Conservation (phyloP, 2,329 filamentous ascomycete genomes). For the Penicillium sp. region DNA sequence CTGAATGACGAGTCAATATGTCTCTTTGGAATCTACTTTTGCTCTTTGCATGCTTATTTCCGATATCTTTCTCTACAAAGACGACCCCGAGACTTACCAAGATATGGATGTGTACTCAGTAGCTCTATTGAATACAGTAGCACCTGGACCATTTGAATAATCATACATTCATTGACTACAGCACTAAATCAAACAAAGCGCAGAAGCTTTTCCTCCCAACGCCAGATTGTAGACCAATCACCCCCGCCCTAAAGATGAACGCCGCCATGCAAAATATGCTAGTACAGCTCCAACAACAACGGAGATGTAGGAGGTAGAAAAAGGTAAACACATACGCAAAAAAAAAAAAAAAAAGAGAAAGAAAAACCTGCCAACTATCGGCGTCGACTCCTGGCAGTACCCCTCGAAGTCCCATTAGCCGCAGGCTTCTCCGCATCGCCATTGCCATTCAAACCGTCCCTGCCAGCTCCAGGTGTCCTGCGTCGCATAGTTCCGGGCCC, state of each 20-base stretch:
- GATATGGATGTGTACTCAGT: neutral
- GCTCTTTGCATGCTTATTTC: neutral
- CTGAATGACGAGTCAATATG: neutral
- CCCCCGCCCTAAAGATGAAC: neutral
- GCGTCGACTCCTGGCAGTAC: slow-evolving; percentile 31
- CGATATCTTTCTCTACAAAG: neutral
- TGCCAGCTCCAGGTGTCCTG: slow-evolving; percentile 73
- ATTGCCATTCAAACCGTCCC: slow-evolving; percentile 52
- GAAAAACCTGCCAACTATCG: slow-evolving; percentile 19
- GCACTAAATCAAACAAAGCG: neutral
- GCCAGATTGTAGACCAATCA: neutral
- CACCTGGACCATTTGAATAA: neutral
- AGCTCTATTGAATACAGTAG: neutral
- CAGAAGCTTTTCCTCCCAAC: neutral
- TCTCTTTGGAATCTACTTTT: neutral
- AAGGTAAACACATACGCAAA: neutral
- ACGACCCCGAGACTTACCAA: neutral
- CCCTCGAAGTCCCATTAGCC: slow-evolving; percentile 20
- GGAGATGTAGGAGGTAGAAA: neutral
- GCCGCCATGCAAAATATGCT: neutral
- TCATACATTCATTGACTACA: neutral
- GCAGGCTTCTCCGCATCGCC: slow-evolving; percentile 31
- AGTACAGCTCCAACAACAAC: neutral
- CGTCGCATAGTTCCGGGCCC: slow-evolving; percentile 80
- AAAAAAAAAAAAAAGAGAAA: too few relatives aligned